These are phyloP conservation scores for Fragilariopsis cylindrus DNA, from an alignment of 108 stramenopile genomes.

Conservation along the genomic window DNA sequence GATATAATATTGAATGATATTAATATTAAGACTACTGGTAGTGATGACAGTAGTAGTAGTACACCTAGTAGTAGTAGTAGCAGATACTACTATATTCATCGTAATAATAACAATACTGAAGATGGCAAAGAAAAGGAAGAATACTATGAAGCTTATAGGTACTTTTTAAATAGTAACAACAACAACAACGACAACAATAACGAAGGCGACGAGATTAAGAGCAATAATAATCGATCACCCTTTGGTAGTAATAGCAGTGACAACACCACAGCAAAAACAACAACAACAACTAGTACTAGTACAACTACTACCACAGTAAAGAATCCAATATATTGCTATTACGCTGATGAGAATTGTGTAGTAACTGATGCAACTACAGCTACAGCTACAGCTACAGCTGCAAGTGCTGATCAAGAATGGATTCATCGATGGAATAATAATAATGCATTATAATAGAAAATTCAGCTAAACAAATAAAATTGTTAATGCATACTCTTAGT, in stretches of 20 bases:
- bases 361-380: neutral
- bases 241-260: neutral
- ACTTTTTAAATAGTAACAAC: neutral
- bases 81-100: no score
- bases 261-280: neutral
- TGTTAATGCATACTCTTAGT: no score
- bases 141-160: constrained; percentile 17
- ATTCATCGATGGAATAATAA: neutral
- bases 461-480: no score
- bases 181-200: neutral
- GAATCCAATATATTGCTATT: neutral
- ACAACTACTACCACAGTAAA: neutral
- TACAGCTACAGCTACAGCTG: neutral
- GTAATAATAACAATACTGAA: neutral
- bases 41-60: constrained; percentile 9
- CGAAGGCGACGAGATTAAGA: neutral
- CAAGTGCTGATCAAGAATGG: constrained; percentile 14
- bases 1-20: constrained; percentile 19
- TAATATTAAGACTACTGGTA: neutral
- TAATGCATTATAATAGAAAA: neutral
- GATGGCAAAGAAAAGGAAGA: constrained; percentile 16
- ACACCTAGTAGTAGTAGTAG: neutral
- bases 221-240: neutral
- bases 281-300: neutral
- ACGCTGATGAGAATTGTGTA: neutral